Percentiles rank a stretch among this genome's conserved stretches.
phyloP scores from a whole-genome alignment of 257 asterid species.

The Mentha longifolia region DNA sequence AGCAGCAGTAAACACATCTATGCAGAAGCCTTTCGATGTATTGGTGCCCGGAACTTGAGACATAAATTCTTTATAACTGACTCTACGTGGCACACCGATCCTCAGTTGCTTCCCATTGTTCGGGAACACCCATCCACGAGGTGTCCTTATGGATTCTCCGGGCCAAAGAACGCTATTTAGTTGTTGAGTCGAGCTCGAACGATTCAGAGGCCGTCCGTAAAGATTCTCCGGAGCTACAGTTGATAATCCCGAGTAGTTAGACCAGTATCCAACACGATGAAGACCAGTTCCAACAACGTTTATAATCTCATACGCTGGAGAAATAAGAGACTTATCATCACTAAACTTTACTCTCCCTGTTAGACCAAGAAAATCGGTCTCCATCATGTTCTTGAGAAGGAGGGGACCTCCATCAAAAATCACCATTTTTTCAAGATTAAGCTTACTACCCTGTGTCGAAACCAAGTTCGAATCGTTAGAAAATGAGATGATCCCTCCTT shows the following conservation, averaged over 20 bases:
- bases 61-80: slow-evolving; percentile 73
- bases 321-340: slow-evolving; percentile 54
- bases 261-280: slow-evolving; percentile 85
- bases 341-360: slow-evolving; percentile 73
- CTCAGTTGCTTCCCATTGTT: slow-evolving; percentile 74
- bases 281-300: slow-evolving; percentile 84
- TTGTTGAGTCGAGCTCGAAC: slow-evolving; percentile 54
- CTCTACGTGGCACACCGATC: slow-evolving; percentile 87
- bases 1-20: slow-evolving; percentile 90
- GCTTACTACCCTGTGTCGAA: slow-evolving; percentile 49
- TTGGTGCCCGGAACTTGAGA: slow-evolving; percentile 71
- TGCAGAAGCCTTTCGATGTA: slow-evolving; percentile 77
- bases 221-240: slow-evolving; percentile 67
- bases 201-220: slow-evolving; percentile 50
- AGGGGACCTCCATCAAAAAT: slow-evolving; percentile 82
- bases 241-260: slow-evolving; percentile 78
- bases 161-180: slow-evolving; percentile 85
- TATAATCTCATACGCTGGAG: slow-evolving; percentile 77
- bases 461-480: slow-evolving; percentile 61
- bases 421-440: slow-evolving; percentile 69
- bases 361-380: slow-evolving; percentile 71
- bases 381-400: slow-evolving; percentile 56
- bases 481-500: slow-evolving; percentile 78
- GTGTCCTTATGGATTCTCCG: slow-evolving; percentile 65
- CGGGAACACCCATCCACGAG: slow-evolving; percentile 99